Base-by-base conservation (phyloP, 495 filamentous ascomycete species). In the Daldinia grandis region DNA sequence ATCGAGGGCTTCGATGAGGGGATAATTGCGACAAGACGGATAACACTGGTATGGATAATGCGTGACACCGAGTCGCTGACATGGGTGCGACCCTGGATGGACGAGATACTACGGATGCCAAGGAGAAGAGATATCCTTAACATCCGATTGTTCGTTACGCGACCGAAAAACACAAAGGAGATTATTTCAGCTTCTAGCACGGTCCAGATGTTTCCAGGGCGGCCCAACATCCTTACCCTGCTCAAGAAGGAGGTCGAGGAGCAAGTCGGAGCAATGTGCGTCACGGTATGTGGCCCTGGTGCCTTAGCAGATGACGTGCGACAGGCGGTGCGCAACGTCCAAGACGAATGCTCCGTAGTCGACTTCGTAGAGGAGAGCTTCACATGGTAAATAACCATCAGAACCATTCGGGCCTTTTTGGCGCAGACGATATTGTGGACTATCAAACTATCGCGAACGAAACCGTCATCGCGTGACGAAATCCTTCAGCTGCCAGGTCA, bases 31-130 rank as follows among this genome's bases (percentile, higher is more conserved):
- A 92, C 92, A 5, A 90, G 94, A 57, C 88, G 88, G 37, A 80
- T 98, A 40, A 89, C 88, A 1, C 88, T 99, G 30, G 88, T 97
- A 64, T 98, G 95, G 95, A 89, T 96, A 72, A 90, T 98, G 64
- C 92, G 93, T 64, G 91, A 93, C 42, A 89, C 89, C 12, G 93
- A 96, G 62, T 87, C 94, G 66, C 84, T 97, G 10, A 93, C 97
- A 79, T 99, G 95, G 95, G 92, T 94, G 71, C 86, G 92, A 6
- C 91, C 92, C 14, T 98, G 92, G 92, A 97, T 99, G 92, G 93
- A 93, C 64, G 84, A 85, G 68, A 90, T 98, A 58, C 82, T 98
- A 62, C 84, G 84, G 42, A 89, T 97, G 89, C 89, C 92, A 8
- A 82, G 87, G 49, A 89, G 94, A 3, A 84, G 91, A 24, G 92